phyloP scores from a whole-genome alignment of 2,329 filamentous ascomycete genomes.

The Fusarium albosuccineum region DNA sequence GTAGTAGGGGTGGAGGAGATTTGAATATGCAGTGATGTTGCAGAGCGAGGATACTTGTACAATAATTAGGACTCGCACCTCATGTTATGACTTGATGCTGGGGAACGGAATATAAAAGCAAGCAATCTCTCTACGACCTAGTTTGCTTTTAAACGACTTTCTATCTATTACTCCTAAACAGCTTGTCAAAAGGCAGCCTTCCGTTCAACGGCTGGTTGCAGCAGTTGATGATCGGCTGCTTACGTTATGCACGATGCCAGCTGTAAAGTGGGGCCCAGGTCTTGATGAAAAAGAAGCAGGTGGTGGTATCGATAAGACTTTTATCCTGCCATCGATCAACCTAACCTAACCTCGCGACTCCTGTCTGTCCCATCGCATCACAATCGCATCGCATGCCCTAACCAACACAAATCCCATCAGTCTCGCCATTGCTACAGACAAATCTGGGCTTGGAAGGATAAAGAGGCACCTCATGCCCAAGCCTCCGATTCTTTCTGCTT shows the following conservation, averaged over 20 bases:
- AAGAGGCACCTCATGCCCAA: neutral
- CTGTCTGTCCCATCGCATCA: too few species aligned
- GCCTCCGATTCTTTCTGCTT: slow-evolving; percentile 3
- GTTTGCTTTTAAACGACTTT: too few species aligned
- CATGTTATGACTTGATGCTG: slow-evolving; percentile 26
- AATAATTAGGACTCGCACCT: slow-evolving; percentile 27
- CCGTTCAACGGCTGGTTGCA: neutral
- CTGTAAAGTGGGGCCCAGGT: slow-evolving; percentile 10
- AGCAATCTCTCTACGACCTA: slow-evolving; percentile 9
- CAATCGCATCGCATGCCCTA: neutral
- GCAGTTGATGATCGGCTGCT: slow-evolving; percentile 9
- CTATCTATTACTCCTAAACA: too few species aligned
- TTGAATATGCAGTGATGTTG: slow-evolving; percentile 42
- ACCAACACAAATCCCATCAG: slow-evolving; percentile 10
- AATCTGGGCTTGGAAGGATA: slow-evolving; percentile 8
- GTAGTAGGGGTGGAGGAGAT: slow-evolving; percentile 19
- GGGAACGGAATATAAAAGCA: slow-evolving; percentile 31
- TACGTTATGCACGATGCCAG: slow-evolving; percentile 16
- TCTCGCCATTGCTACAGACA: slow-evolving; percentile 2
- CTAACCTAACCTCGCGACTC: too few species aligned
- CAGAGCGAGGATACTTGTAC: slow-evolving; percentile 23
- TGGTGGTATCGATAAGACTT: slow-evolving; percentile 23
- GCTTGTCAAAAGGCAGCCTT: neutral
- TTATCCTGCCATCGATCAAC: neutral
- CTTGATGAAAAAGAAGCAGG: neutral